Base-by-base conservation (phyloP, 495 filamentous ascomycete genomes). In the Tirmania nivea region DNA sequence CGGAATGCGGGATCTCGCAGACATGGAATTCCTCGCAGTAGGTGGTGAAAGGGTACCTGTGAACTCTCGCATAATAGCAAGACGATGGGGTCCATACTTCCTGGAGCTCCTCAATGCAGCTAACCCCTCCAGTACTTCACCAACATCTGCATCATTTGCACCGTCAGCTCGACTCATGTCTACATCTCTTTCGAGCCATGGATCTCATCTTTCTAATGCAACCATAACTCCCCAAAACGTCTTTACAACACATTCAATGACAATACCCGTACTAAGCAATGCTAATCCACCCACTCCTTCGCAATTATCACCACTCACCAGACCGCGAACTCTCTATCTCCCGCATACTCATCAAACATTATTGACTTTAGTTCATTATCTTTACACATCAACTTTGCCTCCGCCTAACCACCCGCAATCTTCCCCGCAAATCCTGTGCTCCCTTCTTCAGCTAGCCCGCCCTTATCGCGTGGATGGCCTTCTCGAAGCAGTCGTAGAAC, bases 61-160 rank as follows among this genome's bases (percentile, higher is more conserved):
- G 53, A 96, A 94, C 66, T 94, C 88, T 12, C 77, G 86, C 42
- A 73, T 97, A 11, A 71, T 95, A 1, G 80, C 84, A 16, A 75
- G 85, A 31, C 73, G 90, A 56, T 97, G 90, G 90, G 90, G 90
- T 0, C 85, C 85, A 2, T 96, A 89, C 60, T 96, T 97, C 63
- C 82, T 89, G 47, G 86, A 92, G 56, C 73, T 95, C 2, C 74
- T 96, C 8, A 64, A 61, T 59, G 69, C 31, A 63, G 69, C 56
- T 63, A 67, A 35, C 50, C 68, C n/a, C 60, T 59, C 51, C 60
- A 66, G 50, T 62, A 63, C 20, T 42, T 70, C 35, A 62, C 69
- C 35, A 55, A 61, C 17, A 52, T 61, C 16, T 49, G 63, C 17
- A 56, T 65, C 12, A 14, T 45, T 45, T 4, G 17, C 49, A 14